phyloP scores from a whole-genome alignment of 441 rosid genomes.

The Adansonia grandidieri region DNA sequence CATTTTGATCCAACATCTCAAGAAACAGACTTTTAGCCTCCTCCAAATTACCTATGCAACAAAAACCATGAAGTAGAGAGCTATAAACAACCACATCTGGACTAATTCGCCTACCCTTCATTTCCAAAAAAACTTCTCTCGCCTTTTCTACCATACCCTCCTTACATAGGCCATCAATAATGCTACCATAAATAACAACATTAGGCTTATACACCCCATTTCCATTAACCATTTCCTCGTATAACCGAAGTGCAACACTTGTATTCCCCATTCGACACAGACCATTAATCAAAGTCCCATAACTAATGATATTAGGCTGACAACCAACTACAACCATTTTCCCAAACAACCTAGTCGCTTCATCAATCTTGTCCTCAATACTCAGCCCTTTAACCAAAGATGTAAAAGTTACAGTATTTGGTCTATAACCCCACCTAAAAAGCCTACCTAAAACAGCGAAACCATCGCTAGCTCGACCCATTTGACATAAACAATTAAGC shows the following conservation, averaged over 20 bases:
- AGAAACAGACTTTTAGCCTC: conserved; percentile 33
- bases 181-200: conserved; percentile 26
- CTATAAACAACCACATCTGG: conserved; percentile 37
- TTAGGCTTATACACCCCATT: conserved; percentile 27
- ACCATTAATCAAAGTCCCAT: conserved; percentile 38
- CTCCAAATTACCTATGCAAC: conserved; percentile 30
- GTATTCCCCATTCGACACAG: conserved; percentile 36
- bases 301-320: conserved; percentile 34
- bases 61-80: conserved; percentile 38
- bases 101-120: conserved; percentile 28
- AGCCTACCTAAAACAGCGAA: conserved; percentile 35
- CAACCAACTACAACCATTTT: conserved; percentile 35
- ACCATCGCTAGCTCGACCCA: conserved; percentile 30
- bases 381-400: conserved; percentile 41
- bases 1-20: conserved; percentile 37
- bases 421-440: conserved; percentile 36
- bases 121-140: conserved; percentile 26
- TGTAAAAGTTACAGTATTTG: conserved; percentile 38
- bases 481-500: conserved; percentile 35
- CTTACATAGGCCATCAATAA: conserved; percentile 39
- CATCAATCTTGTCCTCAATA: conserved; percentile 25
- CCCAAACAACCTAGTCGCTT: conserved; percentile 32
- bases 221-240: conserved; percentile 32
- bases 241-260: conserved; percentile 35
- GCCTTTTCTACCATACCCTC: conserved; percentile 31